Base-by-base conservation (phyloP, 2,329 filamentous ascomycete genomes). In the Stachybotrys chlorohalonatus region DNA sequence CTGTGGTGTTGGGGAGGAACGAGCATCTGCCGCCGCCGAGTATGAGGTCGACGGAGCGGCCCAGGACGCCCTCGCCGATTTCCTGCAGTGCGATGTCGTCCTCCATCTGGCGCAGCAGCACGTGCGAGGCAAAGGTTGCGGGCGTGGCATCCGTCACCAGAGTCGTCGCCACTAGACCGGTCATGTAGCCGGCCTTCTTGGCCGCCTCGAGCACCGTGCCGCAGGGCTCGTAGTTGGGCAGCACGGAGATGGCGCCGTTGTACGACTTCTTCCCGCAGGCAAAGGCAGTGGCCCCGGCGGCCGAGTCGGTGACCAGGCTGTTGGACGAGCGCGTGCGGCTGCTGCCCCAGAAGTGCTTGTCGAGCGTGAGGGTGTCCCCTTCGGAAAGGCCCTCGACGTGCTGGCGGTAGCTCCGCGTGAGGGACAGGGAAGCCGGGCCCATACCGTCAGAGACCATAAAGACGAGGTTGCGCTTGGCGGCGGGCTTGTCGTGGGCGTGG, bases 361-460 rank as follows among this genome's bases (percentile, higher is more conserved):
- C 94, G 52, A 99, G 80, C 1, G 85, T 80, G 52, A 99, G 79
- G 16, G 85, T 85, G 64, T 96, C 84, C 63, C 86, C 81, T 60
- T 81, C 81, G 1, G 89, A 85, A n/a, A 95, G 77, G 6, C 80
- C 83, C 46, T 89, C 80, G 54, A 85, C 79, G 62, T 86, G 82
- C 70, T 99, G 94, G 61, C 89, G 84, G 74, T 87, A 99, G 66
- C 85, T 89, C 55, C 94, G 82, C 7, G 94, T 96, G 68, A 99
- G 72, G 31, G 87, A 88, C 53, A 99, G 78, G 63, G 90, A 93
- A 8, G 94, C 90, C 7, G 94, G 94, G 0, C 94, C 94, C 94
- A 99, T 99, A 65, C 94, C 94, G 70, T 99, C 94, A 1, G 90
- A 96, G 45, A 99, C 93, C 94, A 99, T 99, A 77, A 99, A 97